A percentile compares a stretch with the other conserved stretches of the same genome.
phyloP scores from a whole-genome alignment of 441 rosid species.

The Populus hybrid region DNA sequence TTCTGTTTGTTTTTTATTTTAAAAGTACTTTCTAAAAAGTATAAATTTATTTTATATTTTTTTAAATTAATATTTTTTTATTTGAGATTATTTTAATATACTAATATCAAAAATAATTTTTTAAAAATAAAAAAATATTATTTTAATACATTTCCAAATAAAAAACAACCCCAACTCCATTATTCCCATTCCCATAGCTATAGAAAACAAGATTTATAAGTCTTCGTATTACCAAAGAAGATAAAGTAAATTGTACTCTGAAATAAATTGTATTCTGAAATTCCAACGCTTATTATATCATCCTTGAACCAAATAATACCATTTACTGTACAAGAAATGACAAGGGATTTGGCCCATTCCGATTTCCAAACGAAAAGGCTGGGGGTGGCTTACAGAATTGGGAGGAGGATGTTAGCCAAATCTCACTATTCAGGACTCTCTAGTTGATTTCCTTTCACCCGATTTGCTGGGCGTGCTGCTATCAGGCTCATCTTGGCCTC shows the following conservation, averaged over 20 bases:
- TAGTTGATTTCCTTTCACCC: neutral
- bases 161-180: no score
- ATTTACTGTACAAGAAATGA: neutral
- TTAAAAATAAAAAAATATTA: no score
- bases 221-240: neutral
- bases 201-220: no score
- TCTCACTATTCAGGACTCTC: neutral
- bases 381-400: neutral
- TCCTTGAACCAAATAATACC: neutral
- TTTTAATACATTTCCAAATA: no score
- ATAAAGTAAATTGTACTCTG: neutral
- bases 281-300: neutral
- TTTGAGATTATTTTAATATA: no score
- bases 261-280: neutral
- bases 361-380: neutral
- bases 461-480: neutral
- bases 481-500: no score
- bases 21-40: no score
- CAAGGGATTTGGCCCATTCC: neutral
- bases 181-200: no score
- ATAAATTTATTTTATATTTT: no score
- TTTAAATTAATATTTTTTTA: no score
- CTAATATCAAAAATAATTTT: no score
- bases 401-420: neutral
- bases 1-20: no score